Evolutionary conservation across 768 basidiomycete species (phyloP), one percentile per base, ranked within the genome.

Genomic region (Tricholoma sp.): DNA sequence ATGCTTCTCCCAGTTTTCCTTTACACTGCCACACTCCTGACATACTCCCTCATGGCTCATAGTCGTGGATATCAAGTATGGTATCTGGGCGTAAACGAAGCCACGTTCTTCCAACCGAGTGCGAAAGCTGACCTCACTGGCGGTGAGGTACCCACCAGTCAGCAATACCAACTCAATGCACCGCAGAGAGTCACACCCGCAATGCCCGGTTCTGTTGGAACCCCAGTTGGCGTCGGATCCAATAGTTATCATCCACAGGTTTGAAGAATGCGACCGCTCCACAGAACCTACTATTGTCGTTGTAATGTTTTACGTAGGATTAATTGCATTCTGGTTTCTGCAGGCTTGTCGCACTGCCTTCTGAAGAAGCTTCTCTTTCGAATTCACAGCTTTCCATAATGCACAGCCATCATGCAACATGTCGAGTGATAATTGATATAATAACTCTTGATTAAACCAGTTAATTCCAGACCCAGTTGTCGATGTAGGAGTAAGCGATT

Each of bases 21-120:
- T 0, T 64, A 63, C 22, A 60, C 59, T 16, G 21, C 50, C 52
- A 60, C 54, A 9, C 57, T 64, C 29, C 32, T 64, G 1, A 14
- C 54, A 10, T 59, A 52, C 34, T 22, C 61, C 2, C 18, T 64
- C 0, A 51, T 59, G 2, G 52, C 27, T 9, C 54, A 64, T 31
- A 57, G 39, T 50, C 61, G 56, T 18, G 63, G 63, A 35, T 55
- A 59, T 16, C 16, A 18, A 7, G 61, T 60, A 16, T 63, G 62
- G 62, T 55, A 16, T 4, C 37, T 12, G 9, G 56, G 54, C 16
- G 62, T 59, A 4, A 43, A 34, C 7, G 60, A 55, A 18, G 52
- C 60, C 29, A 29, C 32, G 18, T 61, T 63, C 45, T 58, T 63
- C 45, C 19, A 14, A 1, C n/a, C 37, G 10, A 45, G 31, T n/a